phyloP scores from a whole-genome alignment of 768 basidiomycete genomes.

The Termitomyces eurrhizus region DNA sequence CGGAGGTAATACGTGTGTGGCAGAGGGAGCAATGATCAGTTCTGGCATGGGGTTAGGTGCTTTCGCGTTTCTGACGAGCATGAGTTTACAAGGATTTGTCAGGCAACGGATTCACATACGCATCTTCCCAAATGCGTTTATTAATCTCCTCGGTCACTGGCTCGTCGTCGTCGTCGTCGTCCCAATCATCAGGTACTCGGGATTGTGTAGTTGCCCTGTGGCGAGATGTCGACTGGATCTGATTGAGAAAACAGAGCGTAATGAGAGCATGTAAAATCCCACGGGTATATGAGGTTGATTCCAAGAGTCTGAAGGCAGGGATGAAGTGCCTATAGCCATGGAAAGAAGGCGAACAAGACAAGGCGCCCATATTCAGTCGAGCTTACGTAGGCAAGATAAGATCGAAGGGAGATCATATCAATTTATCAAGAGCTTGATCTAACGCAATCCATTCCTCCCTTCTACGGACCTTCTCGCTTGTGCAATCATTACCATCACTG shows the following conservation, averaged over 20 bases:
- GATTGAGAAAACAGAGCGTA: neutral
- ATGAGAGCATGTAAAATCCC: slow-evolving; percentile 1
- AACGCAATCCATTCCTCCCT: too few relatives aligned
- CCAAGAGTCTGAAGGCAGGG: slow-evolving; percentile 18
- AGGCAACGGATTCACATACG: slow-evolving; percentile 42
- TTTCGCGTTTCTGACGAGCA: slow-evolving; percentile 46
- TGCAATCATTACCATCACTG: neutral
- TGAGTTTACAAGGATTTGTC: neutral
- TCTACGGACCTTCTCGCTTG: neutral
- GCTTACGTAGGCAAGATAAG: slow-evolving; percentile 14
- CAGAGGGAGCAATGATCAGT: slow-evolving; percentile 40
- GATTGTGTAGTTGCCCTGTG: slow-evolving; percentile 7
- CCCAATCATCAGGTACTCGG: slow-evolving; percentile 25
- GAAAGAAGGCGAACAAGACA: neutral
- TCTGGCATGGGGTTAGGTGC: slow-evolving; percentile 66
- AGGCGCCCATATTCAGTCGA: neutral
- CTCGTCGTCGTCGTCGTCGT: slow-evolving; percentile 25
- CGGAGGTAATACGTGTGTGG: slow-evolving; percentile 38
- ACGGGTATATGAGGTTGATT: slow-evolving; percentile 16
- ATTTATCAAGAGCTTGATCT: too few relatives aligned
- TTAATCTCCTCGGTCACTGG: slow-evolving; percentile 34
- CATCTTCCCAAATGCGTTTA: slow-evolving; percentile 62
- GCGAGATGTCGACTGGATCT: slow-evolving; percentile 12
- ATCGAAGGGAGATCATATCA: neutral
- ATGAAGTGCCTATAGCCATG: slow-evolving; percentile 16